phyloP scores from a whole-genome alignment of 2,329 filamentous ascomycete species.

The Fusarium floridanum region DNA sequence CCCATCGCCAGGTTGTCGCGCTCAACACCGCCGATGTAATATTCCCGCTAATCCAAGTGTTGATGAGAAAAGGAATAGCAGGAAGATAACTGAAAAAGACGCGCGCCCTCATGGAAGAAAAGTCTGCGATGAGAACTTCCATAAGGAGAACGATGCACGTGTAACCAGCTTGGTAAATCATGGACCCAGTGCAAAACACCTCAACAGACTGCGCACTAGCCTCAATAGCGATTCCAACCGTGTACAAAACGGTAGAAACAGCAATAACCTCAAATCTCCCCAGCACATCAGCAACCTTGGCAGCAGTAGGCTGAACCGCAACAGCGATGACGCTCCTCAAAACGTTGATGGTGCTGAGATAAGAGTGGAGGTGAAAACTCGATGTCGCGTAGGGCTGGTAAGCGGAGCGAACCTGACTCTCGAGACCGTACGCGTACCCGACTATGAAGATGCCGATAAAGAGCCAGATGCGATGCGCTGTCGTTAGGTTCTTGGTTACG shows the following conservation, averaged over 20 bases:
- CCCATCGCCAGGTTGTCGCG: conserved; percentile 70
- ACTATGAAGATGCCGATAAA: conserved; percentile 70
- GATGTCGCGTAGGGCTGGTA: conserved; percentile 69
- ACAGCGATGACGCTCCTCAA: conserved; percentile 70
- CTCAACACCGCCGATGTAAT: conserved; percentile 64
- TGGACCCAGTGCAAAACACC: conserved; percentile 65
- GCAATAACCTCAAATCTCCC: conserved; percentile 71
- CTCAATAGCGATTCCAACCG: conserved; percentile 66
- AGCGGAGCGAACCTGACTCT: conserved; percentile 63
- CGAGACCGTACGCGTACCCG: conserved; percentile 71
- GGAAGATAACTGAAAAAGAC: conserved; percentile 74
- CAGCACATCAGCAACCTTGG: conserved; percentile 73
- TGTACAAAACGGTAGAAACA: conserved; percentile 68
- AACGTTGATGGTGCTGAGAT: conserved; percentile 70
- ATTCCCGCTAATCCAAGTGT: conserved; percentile 74
- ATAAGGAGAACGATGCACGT: conserved; percentile 69
- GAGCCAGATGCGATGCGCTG: conserved; percentile 62
- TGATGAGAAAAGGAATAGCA: conserved; percentile 69
- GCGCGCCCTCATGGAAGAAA: conserved; percentile 70
- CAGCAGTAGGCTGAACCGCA: conserved; percentile 68
- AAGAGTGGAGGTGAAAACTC: conserved; percentile 64
- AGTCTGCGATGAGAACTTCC: conserved; percentile 72
- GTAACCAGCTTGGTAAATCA: conserved; percentile 71
- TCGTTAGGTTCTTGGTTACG: conserved; percentile 60
- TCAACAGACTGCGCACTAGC: conserved; percentile 61